Conservation (phyloP, 768 basidiomycete species). For the Boletus pseudo-olivaceus region DNA sequence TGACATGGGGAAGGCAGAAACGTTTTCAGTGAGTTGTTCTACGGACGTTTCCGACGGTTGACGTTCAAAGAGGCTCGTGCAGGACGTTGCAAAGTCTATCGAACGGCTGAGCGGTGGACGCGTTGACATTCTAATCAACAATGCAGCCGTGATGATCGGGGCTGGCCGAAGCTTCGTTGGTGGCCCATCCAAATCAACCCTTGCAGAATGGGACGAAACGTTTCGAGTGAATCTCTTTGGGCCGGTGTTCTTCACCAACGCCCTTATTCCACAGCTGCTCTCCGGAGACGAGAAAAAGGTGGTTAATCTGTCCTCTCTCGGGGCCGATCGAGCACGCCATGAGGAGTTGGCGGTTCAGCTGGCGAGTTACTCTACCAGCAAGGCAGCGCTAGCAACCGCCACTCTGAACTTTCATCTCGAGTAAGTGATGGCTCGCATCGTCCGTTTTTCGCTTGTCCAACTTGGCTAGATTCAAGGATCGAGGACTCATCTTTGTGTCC, state of each 20-base stretch:
- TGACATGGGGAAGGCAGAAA: conserved; percentile 1
- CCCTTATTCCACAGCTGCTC: conserved; percentile 3
- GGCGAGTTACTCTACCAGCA: conserved; percentile 7
- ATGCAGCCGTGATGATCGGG: conserved; percentile 1
- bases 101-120: background rate
- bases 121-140: conserved; percentile 3
- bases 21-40: background rate
- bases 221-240: conserved; percentile 6
- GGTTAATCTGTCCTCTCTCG: conserved; percentile 4
- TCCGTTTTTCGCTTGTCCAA: background rate
- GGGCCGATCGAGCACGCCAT: conserved; percentile 1
- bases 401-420: conserved; percentile 6
- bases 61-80: background rate
- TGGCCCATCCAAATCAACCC: conserved; percentile 4
- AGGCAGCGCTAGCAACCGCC: conserved; percentile 2
- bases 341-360: background rate
- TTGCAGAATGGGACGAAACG: conserved; percentile 8
- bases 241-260: conserved; percentile 6
- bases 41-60: background rate
- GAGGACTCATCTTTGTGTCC: conserved; percentile 1
- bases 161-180: background rate
- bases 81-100: background rate
- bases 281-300: background rate
- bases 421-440: background rate
- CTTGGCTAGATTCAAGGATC: conserved; percentile 1